phyloP scores from a whole-genome alignment of 805 yeast species.

The Hanseniaspora valbyensis region DNA sequence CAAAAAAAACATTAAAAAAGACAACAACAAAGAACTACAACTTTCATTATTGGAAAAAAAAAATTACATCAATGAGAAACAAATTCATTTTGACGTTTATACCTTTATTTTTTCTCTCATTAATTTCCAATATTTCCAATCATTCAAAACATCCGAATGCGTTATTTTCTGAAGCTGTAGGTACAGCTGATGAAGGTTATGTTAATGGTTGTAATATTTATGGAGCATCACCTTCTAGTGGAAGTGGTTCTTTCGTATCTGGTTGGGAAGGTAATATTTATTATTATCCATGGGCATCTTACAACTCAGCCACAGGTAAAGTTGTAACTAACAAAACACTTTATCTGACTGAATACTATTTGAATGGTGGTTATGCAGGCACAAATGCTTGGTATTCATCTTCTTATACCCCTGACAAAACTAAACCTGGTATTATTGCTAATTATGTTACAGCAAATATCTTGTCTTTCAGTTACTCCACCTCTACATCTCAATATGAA shows the following conservation, averaged over 20 bases:
- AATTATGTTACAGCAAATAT: conserved; percentile 4
- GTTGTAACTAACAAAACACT: conserved; percentile 1
- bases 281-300: conserved; percentile 14
- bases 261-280: conserved; percentile 15
- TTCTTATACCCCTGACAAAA: not conserved
- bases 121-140: not conserved
- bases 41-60: not conserved
- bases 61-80: not conserved
- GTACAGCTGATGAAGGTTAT: conserved; percentile 1
- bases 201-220: conserved; percentile 15
- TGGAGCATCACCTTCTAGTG: not conserved
- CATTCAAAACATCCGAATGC: not conserved
- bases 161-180: conserved; percentile 6
- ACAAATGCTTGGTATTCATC: not conserved
- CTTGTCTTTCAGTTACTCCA: not conserved
- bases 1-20: too few species aligned
- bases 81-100: not conserved
- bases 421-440: not conserved
- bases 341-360: conserved; percentile 2
- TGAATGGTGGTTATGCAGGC: conserved; percentile 13
- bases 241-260: not conserved
- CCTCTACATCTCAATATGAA: not conserved
- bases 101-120: not conserved
- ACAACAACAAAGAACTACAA: not conserved
- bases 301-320: not conserved